A percentile compares a stretch with the other conserved stretches of the same genome.
Evolutionary conservation across 331 rosid genomes (phyloP).

Genomic region (Rhamnella rubrinervis): DNA sequence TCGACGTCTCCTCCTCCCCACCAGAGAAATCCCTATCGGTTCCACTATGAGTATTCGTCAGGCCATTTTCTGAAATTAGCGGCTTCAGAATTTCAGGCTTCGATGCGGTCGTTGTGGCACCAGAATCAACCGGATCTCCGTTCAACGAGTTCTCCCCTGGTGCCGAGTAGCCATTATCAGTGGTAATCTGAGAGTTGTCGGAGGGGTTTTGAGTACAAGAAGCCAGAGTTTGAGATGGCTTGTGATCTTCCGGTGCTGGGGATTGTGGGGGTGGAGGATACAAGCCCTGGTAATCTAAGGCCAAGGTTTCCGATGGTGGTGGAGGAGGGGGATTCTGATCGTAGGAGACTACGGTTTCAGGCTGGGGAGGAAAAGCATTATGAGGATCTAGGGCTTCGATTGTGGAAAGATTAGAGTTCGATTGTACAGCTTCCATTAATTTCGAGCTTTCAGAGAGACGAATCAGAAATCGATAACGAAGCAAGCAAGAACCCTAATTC

Average conservation of each 20-base stretch:
- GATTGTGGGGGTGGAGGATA: background rate
- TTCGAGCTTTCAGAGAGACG: background rate
- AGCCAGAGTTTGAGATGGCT: conserved; percentile 2
- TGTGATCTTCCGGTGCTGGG: conserved; percentile 1
- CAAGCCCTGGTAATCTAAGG: conserved; percentile 3
- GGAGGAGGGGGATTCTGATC: conserved; percentile 27
- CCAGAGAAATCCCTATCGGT: conserved; percentile 79
- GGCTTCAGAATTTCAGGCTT: conserved; percentile 38
- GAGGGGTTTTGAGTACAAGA: background rate
- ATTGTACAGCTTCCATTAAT: conserved; percentile 57
- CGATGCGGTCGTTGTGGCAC: background rate
- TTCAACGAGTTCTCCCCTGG: conserved; percentile 6
- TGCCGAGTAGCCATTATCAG: background rate
- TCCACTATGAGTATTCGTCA: conserved; percentile 71
- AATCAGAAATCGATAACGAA: background rate
- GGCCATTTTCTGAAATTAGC: conserved; percentile 64
- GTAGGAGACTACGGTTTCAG: conserved; percentile 29
- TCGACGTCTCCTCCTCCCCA: conserved; percentile 87
- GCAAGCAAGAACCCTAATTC: too few relatives aligned
- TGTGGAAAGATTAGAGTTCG: conserved; percentile 31
- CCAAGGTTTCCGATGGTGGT: background rate
- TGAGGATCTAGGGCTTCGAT: conserved; percentile 33
- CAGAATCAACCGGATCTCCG: conserved; percentile 8
- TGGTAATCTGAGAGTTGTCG: background rate
- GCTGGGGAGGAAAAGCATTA: conserved; percentile 24